Evolutionary conservation across 192 early-diverging fungal genomes (phyloP).

Genomic region (Entrophospora sp.): DNA sequence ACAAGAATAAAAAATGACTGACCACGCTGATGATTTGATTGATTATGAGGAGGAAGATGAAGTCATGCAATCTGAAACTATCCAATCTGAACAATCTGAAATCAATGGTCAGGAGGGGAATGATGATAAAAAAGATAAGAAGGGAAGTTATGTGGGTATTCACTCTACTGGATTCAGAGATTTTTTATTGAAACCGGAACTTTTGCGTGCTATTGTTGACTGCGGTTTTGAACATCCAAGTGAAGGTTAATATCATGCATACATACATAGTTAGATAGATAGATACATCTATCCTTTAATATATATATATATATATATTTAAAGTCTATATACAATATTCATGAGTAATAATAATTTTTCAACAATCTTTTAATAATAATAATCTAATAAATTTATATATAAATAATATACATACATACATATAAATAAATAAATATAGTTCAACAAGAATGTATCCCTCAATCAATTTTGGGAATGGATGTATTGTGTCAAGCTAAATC

Average conservation of each 20-base stretch:
- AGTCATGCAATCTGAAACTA: constrained; percentile 44
- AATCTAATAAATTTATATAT: no score
- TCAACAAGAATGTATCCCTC: constrained; percentile 97
- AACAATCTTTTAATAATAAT: no score
- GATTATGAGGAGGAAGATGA: constrained; percentile 97
- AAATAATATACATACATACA: not conserved
- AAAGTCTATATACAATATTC: no score
- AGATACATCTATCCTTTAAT: not conserved
- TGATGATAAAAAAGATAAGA: constrained; percentile 78
- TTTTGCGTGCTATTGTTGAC: constrained; percentile 90
- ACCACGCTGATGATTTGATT: constrained; percentile 83
- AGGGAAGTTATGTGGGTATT: constrained; percentile 96
- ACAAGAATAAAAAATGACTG: constrained; percentile 41
- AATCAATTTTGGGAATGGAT: constrained; percentile 94
- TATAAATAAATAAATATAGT: constrained; percentile 41
- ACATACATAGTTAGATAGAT: no score
- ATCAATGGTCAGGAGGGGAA: constrained; percentile 28
- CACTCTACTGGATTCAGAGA: constrained; percentile 98
- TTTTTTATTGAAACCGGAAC: constrained; percentile 94
- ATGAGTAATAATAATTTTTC: no score
- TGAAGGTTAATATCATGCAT: no score
- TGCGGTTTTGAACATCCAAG: constrained; percentile 99
- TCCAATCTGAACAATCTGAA: constrained; percentile 32
- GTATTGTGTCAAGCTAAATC: constrained; percentile 97
- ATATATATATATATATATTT: not conserved